A percentile compares a stretch with the other conserved stretches of the same genome.
phyloP scores from a whole-genome alignment of 2,329 filamentous ascomycete species.

The Talaromyces sp. region DNA sequence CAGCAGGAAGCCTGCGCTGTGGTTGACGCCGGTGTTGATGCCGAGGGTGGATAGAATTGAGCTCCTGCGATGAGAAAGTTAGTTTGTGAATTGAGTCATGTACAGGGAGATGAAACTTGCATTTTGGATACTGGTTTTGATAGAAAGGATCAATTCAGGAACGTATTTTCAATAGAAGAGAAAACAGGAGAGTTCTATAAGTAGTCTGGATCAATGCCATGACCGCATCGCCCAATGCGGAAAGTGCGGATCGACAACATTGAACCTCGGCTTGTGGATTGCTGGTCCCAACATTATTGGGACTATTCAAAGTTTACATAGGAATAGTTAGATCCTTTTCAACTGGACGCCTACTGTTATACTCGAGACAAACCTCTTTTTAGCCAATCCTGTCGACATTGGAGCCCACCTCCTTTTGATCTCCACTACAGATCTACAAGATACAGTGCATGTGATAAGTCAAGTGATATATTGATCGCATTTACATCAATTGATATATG shows the following conservation, averaged over 20 bases:
- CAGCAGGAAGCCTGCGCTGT: constrained; percentile 1
- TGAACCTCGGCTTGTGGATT: background rate
- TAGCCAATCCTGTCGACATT: background rate
- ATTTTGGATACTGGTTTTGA: too few relatives aligned
- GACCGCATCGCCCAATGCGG: background rate
- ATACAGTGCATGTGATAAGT: background rate
- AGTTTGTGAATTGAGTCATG: background rate
- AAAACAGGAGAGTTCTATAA: background rate
- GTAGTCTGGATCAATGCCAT: background rate
- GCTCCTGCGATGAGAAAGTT: background rate
- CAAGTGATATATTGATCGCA: background rate
- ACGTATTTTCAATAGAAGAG: background rate
- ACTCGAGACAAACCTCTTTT: background rate
- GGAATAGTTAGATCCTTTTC: background rate
- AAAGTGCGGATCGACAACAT: background rate
- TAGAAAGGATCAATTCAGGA: too few relatives aligned
- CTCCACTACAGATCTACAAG: background rate
- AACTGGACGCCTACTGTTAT: background rate
- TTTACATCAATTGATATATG: too few relatives aligned
- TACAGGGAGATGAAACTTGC: background rate
- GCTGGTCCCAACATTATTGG: background rate
- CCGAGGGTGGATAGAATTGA: constrained; percentile 1
- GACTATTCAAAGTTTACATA: background rate
- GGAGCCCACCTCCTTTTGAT: background rate
- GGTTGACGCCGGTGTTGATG: background rate